These are phyloP conservation scores for Flueggea neowawraea DNA, from an alignment of 441 rosid genomes.

Conservation along the genomic window DNA sequence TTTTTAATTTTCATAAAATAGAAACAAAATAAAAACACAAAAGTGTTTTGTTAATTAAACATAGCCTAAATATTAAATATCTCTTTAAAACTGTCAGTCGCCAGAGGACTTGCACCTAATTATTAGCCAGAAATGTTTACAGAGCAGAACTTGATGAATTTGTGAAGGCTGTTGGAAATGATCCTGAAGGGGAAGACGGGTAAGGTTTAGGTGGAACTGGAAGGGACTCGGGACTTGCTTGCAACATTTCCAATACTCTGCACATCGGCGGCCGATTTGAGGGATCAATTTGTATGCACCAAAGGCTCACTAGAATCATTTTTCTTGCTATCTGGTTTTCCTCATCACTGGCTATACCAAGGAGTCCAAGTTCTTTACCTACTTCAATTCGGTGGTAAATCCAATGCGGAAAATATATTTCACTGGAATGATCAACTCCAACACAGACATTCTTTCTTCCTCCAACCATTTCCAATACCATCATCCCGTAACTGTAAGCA, in stretches of 20 bases:
- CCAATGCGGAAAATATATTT: constrained; percentile 13
- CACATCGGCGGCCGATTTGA: constrained; percentile 5
- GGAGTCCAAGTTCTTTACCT: background rate
- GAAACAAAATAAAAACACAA: too few relatives aligned
- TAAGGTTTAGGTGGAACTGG: constrained; percentile 5
- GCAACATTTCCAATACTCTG: constrained; percentile 9
- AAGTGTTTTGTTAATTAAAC: too few relatives aligned
- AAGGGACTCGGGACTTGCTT: constrained; percentile 6
- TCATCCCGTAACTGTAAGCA: constrained; percentile 14
- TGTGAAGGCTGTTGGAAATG: too few relatives aligned
- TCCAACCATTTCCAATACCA: constrained; percentile 1
- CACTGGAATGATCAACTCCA: background rate
- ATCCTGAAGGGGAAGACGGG: constrained; percentile 2
- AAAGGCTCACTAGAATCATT: constrained; percentile 17
- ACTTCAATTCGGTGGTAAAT: constrained; percentile 6
- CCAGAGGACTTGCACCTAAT: too few relatives aligned
- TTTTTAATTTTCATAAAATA: too few relatives aligned
- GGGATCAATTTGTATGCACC: constrained; percentile 20
- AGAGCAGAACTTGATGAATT: too few relatives aligned
- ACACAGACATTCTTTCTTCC: background rate
- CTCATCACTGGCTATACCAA: background rate
- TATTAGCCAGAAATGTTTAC: too few relatives aligned
- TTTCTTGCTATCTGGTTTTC: constrained; percentile 14
- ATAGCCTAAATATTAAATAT: too few relatives aligned
- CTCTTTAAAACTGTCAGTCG: too few relatives aligned